Conservation (phyloP, 2,329 filamentous ascomycete genomes). For the Pseudogymnoascus sp. region DNA sequence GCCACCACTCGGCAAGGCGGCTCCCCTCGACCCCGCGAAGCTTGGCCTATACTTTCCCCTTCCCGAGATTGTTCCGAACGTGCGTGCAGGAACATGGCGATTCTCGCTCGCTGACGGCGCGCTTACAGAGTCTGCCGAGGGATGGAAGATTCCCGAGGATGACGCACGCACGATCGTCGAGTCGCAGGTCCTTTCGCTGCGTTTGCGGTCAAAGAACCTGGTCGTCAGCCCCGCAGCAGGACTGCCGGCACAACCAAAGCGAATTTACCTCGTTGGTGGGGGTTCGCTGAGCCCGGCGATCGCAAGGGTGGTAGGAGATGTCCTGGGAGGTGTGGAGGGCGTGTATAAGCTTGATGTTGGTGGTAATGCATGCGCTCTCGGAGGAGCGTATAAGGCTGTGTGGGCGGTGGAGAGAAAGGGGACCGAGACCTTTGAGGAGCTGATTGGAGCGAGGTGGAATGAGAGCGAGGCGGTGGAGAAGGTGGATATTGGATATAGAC, state of each 20-base stretch:
- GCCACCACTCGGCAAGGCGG: constrained; percentile 59
- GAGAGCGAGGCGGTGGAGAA: constrained; percentile 77
- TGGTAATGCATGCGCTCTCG: constrained; percentile 88
- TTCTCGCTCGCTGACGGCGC: constrained; percentile 52
- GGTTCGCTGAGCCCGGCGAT: constrained; percentile 87
- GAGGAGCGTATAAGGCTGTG: constrained; percentile 90
- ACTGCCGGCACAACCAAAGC: constrained; percentile 74
- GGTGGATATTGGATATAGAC: constrained; percentile 73
- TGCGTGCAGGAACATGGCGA: constrained; percentile 78
- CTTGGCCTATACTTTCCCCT: constrained; percentile 92
- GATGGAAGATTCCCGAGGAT: constrained; percentile 51
- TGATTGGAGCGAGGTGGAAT: constrained; percentile 77
- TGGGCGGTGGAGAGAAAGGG: constrained; percentile 71
- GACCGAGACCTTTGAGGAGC: constrained; percentile 76
- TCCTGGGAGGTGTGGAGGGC: constrained; percentile 81
- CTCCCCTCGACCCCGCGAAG: constrained; percentile 56
- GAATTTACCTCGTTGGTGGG: constrained; percentile 91
- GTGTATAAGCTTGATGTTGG: constrained; percentile 92
- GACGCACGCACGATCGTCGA: constrained; percentile 86
- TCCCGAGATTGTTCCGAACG: constrained; percentile 91
- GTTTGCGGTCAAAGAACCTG: constrained; percentile 72
- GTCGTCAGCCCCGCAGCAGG: constrained; percentile 48
- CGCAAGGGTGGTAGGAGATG: constrained; percentile 73
- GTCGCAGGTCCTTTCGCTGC: constrained; percentile 87
- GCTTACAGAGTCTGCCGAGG: constrained; percentile 31